These are phyloP conservation scores for Ganoderma boninense DNA, from an alignment of 1,284 basidiomycete species.

Conservation along the genomic window DNA sequence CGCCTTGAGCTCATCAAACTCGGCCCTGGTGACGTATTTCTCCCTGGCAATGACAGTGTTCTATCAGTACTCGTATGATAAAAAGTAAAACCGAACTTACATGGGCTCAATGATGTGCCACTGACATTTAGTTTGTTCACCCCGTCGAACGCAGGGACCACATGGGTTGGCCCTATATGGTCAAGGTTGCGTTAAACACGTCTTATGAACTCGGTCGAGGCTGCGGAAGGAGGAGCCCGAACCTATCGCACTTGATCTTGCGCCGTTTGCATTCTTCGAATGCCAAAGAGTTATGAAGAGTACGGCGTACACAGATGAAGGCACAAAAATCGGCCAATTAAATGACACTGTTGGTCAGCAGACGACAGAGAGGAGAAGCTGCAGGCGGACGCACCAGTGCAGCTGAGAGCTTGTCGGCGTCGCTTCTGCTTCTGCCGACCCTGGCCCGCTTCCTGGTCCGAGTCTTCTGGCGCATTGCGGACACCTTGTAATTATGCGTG, in stretches of 20 bases:
- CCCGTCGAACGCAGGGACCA: slow-evolving; percentile 61
- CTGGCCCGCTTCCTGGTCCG: slow-evolving; percentile 57
- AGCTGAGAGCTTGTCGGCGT: slow-evolving; percentile 76
- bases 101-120: slow-evolving; percentile 66
- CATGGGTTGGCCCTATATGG: slow-evolving; percentile 58
- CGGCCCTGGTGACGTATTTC: slow-evolving; percentile 61
- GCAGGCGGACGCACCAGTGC: slow-evolving; percentile 63
- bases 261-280: slow-evolving; percentile 63
- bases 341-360: slow-evolving; percentile 23
- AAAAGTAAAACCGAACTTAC: slow-evolving; percentile 45
- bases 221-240: slow-evolving; percentile 35
- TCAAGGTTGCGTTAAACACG: slow-evolving; percentile 30
- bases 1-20: slow-evolving; percentile 59
- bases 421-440: slow-evolving; percentile 79
- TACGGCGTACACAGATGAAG: slow-evolving; percentile 15
- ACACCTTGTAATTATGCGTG: slow-evolving; percentile 24
- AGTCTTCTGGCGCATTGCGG: slow-evolving; percentile 47
- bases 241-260: slow-evolving; percentile 71
- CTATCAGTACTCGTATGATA: slow-evolving; percentile 21
- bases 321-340: slow-evolving; percentile 20
- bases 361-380: slow-evolving; percentile 5
- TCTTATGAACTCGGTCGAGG: slow-evolving; percentile 28
- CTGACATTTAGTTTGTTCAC: slow-evolving; percentile 62
- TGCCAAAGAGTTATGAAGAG: slow-evolving; percentile 9
- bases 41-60: slow-evolving; percentile 48